Conservation (phyloP, 2,329 filamentous ascomycete genomes). For the Cercospora sojina region DNA sequence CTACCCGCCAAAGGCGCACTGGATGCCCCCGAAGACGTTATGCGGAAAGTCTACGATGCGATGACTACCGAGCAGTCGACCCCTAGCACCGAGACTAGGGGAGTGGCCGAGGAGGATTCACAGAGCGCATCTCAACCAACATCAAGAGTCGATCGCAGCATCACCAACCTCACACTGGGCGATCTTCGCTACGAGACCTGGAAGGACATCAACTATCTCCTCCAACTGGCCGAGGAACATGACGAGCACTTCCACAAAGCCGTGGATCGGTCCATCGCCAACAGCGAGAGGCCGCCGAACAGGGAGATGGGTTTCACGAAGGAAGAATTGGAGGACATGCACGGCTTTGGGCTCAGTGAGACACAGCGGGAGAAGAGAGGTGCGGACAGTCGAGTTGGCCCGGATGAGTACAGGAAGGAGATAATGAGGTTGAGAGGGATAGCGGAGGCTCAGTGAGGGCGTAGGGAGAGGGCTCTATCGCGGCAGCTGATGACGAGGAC, state of each 20-base stretch:
- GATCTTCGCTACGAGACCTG: constrained; percentile 53
- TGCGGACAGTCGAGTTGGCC: neutral
- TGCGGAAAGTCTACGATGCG: constrained; percentile 46
- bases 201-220: constrained; percentile 48
- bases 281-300: constrained; percentile 26
- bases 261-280: constrained; percentile 34
- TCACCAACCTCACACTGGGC: constrained; percentile 41
- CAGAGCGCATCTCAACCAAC: neutral
- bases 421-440: neutral
- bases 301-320: constrained; percentile 15
- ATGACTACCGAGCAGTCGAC: constrained; percentile 42
- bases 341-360: constrained; percentile 15
- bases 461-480: neutral
- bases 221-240: constrained; percentile 36
- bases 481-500: no score
- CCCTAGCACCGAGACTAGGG: constrained; percentile 19
- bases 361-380: neutral
- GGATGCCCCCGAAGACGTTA: constrained; percentile 29
- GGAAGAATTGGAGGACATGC: constrained; percentile 12
- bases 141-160: neutral
- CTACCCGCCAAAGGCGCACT: constrained; percentile 24
- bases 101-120: neutral
- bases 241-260: constrained; percentile 29
- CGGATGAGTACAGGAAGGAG: neutral
- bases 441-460: neutral